Evolutionary conservation across 306 rosid species (phyloP).

Genomic region (peach (Prunus persica)): DNA sequence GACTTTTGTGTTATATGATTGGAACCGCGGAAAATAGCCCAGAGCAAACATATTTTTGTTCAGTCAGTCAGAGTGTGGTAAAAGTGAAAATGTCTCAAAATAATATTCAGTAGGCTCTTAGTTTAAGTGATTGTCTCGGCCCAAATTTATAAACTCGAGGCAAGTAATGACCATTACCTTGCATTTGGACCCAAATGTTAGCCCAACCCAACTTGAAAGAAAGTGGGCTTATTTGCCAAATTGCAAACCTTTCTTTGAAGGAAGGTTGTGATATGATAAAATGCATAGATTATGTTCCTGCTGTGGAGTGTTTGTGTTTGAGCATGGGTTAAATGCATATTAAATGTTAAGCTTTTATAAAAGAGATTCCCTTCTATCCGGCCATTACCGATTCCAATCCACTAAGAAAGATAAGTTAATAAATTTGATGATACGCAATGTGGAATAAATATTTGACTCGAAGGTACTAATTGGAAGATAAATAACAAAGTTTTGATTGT

Average conservation of each 20-base stretch:
- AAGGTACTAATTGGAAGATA: constrained; percentile 1
- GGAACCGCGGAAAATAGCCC: not conserved
- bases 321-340: not conserved
- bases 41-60: not conserved
- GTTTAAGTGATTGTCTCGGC: no score
- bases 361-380: not conserved
- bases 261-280: no score
- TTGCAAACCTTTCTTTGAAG: no score
- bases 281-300: no score
- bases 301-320: no score
- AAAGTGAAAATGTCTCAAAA: no score
- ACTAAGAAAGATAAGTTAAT: not conserved
- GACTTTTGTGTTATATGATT: not conserved
- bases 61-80: not conserved
- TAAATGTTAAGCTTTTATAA: not conserved
- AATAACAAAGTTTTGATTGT: constrained; percentile 6
- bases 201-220: not conserved
- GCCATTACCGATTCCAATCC: constrained; percentile 12
- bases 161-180: no score
- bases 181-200: not conserved
- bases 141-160: no score
- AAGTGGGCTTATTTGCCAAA: not conserved
- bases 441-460: constrained; percentile 27
- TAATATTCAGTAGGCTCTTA: no score
- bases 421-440: constrained; percentile 6